These are phyloP conservation scores for Trichophyton benhamiae DNA, from an alignment of 2,329 filamentous ascomycete species.

Conservation along the genomic window DNA sequence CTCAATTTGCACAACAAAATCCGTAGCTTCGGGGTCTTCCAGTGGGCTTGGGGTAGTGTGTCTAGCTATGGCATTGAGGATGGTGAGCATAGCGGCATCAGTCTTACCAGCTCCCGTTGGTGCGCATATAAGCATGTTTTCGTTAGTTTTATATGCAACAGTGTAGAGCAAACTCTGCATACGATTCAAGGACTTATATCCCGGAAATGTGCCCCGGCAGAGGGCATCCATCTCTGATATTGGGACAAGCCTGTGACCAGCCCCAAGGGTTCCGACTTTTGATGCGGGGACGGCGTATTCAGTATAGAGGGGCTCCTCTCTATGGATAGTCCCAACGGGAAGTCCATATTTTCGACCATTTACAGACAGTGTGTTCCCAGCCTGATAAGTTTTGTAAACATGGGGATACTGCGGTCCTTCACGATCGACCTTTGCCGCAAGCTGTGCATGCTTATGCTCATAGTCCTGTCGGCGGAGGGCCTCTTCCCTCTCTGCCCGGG, in stretches of 20 bases:
- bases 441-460: constrained; percentile 64
- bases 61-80: constrained; percentile 79
- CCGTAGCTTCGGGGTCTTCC: constrained; percentile 57
- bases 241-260: constrained; percentile 60
- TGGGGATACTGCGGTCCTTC: constrained; percentile 75
- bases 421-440: constrained; percentile 59
- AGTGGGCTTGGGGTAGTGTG: constrained; percentile 70
- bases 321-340: constrained; percentile 59
- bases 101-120: constrained; percentile 98
- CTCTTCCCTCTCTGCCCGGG: constrained; percentile 64
- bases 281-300: constrained; percentile 79
- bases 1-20: constrained; percentile 71
- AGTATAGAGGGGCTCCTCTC: constrained; percentile 68
- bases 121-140: constrained; percentile 98
- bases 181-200: constrained; percentile 84
- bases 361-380: constrained; percentile 72
- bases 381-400: constrained; percentile 72
- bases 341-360: constrained; percentile 73
- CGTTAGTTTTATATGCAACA: constrained; percentile 86
- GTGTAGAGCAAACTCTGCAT: constrained; percentile 98
- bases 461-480: constrained; percentile 62
- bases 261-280: constrained; percentile 60
- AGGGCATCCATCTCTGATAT: constrained; percentile 79
- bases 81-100: constrained; percentile 92
- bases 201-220: constrained; percentile 81